Evolutionary conservation across 345 rosid species (phyloP), one percentile per base, ranked within the genome.

Genomic region (Streptanthus diversifolius): DNA sequence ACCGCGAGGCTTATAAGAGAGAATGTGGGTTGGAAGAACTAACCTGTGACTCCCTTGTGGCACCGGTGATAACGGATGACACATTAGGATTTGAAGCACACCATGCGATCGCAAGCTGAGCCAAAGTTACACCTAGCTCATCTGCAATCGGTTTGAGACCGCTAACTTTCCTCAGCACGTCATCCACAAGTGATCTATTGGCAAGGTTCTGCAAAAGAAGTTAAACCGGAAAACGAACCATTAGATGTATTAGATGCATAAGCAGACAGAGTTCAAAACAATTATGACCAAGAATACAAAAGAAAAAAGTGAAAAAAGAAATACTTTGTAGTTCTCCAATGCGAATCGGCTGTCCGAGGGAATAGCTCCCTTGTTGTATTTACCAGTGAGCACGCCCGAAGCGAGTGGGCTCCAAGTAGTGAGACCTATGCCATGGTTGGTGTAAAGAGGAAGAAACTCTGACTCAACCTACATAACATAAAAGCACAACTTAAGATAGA

Each of bases 391-490:
- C 59, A 95, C 99, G 43, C 99, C 98, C 3, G 98, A 91, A 35
- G 99, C 91, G 48, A 95, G 97, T 43, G 99, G 99, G 65, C 99
- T 95, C 99, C 99, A 95, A 5, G 98, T 95, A 17, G 99, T 88
- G 24, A 95, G 91, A 71, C 99, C 99, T 47, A 95, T 58, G 75
- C 97, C 98, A 83, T 91, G 84, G 71, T 88, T 95, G 69, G 61
- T 79, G 81, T 88, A 95, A 30, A 95, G 78, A 40, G 99, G 96
- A 21, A 91, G 82, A 80, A 79, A 95, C 82, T 95, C 99, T 8
- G 95, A 77, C 84, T 95, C 99, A 61, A 91, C 96, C 97, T 91
- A 80, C 74, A 80, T 25, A 11, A 29, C 22, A 62, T 5, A 5
- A 49, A 21, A 48, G 2, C 51, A 35, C 15, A 24, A 17, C 39